Conservation (phyloP, 164 flowering plant species). For the Piper betle region DNA sequence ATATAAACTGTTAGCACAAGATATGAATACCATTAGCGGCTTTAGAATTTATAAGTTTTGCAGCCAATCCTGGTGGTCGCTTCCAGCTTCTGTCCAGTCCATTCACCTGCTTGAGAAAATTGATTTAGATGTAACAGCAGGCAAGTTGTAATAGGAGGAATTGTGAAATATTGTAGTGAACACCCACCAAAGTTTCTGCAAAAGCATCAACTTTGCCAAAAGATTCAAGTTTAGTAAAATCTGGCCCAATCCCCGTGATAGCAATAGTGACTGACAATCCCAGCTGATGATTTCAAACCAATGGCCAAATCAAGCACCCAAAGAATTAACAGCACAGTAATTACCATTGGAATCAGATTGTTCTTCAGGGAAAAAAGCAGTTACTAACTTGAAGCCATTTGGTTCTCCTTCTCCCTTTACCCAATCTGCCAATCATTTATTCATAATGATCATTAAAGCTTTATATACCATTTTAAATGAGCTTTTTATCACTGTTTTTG, state of each 20-base stretch:
- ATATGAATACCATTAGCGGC: constrained; percentile 45
- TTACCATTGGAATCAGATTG: constrained; percentile 59
- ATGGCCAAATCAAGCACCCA: constrained; percentile 1
- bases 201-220: constrained; percentile 88
- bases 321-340: constrained; percentile 4
- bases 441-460: not conserved
- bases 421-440: constrained; percentile 53
- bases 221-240: constrained; percentile 84
- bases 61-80: constrained; percentile 81
- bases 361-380: constrained; percentile 75
- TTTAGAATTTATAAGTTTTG: constrained; percentile 64
- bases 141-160: too few species aligned
- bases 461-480: too few species aligned
- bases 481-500: too few species aligned
- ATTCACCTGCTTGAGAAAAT: constrained; percentile 33
- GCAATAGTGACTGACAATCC: constrained; percentile 57
- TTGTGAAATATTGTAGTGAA: not conserved
- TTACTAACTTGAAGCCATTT: constrained; percentile 52
- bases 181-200: constrained; percentile 70
- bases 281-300: constrained; percentile 4
- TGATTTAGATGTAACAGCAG: not conserved
- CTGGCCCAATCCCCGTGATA: constrained; percentile 88
- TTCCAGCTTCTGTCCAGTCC: constrained; percentile 98
- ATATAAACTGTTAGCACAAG: not conserved
- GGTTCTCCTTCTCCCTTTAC: constrained; percentile 63